Evolutionary conservation across 148 eudicot species (phyloP), one percentile per base, ranked within the genome.

Genomic region (Chenopodium formosanum): DNA sequence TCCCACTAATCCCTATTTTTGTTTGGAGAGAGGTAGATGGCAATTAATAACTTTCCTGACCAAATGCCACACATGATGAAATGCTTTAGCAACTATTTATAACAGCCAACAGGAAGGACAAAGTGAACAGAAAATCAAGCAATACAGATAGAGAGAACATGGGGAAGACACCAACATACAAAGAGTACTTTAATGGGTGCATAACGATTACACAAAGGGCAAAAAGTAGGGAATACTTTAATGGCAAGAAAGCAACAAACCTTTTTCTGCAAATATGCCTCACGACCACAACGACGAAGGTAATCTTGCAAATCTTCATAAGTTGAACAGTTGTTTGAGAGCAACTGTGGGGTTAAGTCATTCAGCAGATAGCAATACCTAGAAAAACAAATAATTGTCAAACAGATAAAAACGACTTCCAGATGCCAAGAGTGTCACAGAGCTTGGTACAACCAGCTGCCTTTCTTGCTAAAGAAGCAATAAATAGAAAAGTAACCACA

Each of bases 361-460:
- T 87, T 86, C 87, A 96, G 87, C 78, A 96, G 89, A 86, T 89
- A 90, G 92, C 99, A 96, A 83, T 96, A 96, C 95, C 99, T 96
- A 75, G 74, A 65, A 66, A 80, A 71, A 79, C 13, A 66, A 48
- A 3, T 25, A 65, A 29, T 4, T 20, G 46, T 75, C 71, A 76
- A 46, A 76, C 53, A 76, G 46, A 37, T 27, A 66, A 10, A 27
- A 84, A 50, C 32, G 2, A 27, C 70, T 29, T 50, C 31, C 32
- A 29, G 34, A 1, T 68, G 71, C 37, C 22, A 76, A 52, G 53
- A n/a, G 73, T 64, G 63, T 2, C 79, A 81, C 31, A 67, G 63
- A 83, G 25, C 67, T 65, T 56, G 20, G n/a, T 66, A 56, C 6
- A 65, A 47, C 20, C 31, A 20, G 72, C 14, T 52, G 40, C 29